Conservation (phyloP, 805 yeast species). For the Saccharomycopsis fermentans region DNA sequence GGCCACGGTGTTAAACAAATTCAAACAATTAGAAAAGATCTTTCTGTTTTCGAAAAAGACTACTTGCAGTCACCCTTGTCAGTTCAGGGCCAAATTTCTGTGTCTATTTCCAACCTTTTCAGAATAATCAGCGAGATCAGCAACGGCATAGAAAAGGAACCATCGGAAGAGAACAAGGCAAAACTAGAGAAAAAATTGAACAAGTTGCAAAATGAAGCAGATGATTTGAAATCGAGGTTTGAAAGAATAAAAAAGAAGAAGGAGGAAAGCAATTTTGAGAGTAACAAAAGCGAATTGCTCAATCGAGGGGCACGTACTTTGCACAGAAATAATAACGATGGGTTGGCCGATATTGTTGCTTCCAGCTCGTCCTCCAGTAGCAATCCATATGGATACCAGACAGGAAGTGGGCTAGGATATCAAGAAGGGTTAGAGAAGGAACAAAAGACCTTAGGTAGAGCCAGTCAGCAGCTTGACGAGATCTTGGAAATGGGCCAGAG, state of each 20-base stretch:
- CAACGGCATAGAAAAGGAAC: slow-evolving; percentile 48
- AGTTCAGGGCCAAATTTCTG: slow-evolving; percentile 52
- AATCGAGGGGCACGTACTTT: slow-evolving; percentile 27
- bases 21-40: slow-evolving; percentile 58
- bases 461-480: slow-evolving; percentile 77
- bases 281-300: slow-evolving; percentile 35
- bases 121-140: slow-evolving; percentile 68
- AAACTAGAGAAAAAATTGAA: slow-evolving; percentile 53
- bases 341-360: background rate
- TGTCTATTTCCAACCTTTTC: slow-evolving; percentile 62
- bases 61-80: slow-evolving; percentile 65
- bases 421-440: slow-evolving; percentile 66
- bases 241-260: slow-evolving; percentile 27
- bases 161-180: slow-evolving; percentile 39
- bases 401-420: slow-evolving; percentile 25
- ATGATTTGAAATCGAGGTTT: slow-evolving; percentile 25
- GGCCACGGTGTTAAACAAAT: slow-evolving; percentile 87
- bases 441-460: slow-evolving; percentile 48
- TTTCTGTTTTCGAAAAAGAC: slow-evolving; percentile 54
- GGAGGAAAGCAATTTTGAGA: slow-evolving; percentile 29
- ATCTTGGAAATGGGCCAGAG: slow-evolving; percentile 82
- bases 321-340: background rate
- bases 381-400: slow-evolving; percentile 21
- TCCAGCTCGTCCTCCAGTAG: slow-evolving; percentile 15
- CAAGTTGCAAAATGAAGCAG: slow-evolving; percentile 38